Base-by-base conservation (phyloP, 2,329 filamentous ascomycete species). In the Elsinoe perseae region DNA sequence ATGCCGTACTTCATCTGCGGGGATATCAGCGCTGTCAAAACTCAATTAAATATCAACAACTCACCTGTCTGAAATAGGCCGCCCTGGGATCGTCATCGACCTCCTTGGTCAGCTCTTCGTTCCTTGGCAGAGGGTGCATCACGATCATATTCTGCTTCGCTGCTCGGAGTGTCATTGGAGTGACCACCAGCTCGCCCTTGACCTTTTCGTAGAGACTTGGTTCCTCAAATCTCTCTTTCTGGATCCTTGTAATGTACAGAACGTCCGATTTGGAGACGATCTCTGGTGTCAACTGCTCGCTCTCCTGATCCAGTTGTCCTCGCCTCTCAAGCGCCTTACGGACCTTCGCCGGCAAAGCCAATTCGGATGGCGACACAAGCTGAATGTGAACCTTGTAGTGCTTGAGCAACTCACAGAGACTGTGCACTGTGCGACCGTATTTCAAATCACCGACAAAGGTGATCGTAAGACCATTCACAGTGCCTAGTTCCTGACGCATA, bases 61-160 rank as follows among this genome's bases (percentile, higher is more conserved):
- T 83, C 75, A 95, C 92, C 87, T 98, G 93, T 87, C 93, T 84
- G 76, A 98, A 98, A 77, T 98, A 98, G 56, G 93, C 92, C 58
- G 93, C 93, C 65, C 93, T 79, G 70, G 95, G 89, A 75, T 98
- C 93, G 75, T 95, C 95, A 73, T 98, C 93, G 50, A 98, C 90
- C 77, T 98, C 93, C 74, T 95, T 89, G 30, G 85, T 84, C 69
- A 98, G 85, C 80, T 98, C 93, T 63, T 86, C 84, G 68, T 97
- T 97, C 67, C 93, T 82, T 38, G 93, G 93, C 67, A 98, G 79
- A 57, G 93, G 93, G 74, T 98, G 93, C 84, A 98, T 84, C 61
- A 98, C 87, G 61, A 95, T 82, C 84, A 95, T 96, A 67, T 87
- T 86, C 70, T 79, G 80, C 84, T 98, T 98, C 54, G 93, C 91